Evolutionary conservation across 495 filamentous ascomycete species (phyloP).

Genomic region (Penicillium canariense): DNA sequence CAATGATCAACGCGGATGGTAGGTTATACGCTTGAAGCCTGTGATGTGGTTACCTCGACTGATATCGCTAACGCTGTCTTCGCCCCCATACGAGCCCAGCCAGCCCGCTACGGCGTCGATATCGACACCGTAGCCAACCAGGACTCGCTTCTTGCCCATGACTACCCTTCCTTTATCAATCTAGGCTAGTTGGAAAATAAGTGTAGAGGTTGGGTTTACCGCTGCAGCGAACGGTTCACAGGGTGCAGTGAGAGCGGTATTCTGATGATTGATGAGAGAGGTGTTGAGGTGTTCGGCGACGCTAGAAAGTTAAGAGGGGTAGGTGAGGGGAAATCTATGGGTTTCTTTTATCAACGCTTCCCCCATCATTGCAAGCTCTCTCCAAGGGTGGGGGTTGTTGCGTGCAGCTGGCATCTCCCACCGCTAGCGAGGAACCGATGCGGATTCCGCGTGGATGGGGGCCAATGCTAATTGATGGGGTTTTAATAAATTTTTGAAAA

Average conservation of each 20-base stretch:
- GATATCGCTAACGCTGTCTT: constrained; percentile 68
- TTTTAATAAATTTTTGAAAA: too few species aligned
- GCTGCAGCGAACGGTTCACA: background rate
- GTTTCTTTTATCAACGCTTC: background rate
- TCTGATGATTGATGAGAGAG: background rate
- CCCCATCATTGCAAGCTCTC: constrained; percentile 60
- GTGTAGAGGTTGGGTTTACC: background rate
- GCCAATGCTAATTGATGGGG: too few species aligned
- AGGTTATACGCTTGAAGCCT: too few species aligned
- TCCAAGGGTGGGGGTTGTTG: constrained; percentile 65
- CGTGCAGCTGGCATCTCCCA: constrained; percentile 18
- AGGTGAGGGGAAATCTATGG: background rate
- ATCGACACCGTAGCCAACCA: constrained; percentile 57
- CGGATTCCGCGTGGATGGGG: background rate
- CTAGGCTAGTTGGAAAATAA: background rate
- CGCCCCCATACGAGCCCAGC: constrained; percentile 70
- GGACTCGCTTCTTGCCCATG: constrained; percentile 63
- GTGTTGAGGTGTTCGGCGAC: background rate
- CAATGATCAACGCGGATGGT: background rate
- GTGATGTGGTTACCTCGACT: constrained; percentile 49
- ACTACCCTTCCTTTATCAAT: constrained; percentile 2
- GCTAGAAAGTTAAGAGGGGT: background rate
- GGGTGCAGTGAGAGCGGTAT: background rate
- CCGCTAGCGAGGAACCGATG: background rate
- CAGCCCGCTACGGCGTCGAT: constrained; percentile 72